Conservation (phyloP, 352 stramenopile genomes). For the Phytopythium litorale region DNA sequence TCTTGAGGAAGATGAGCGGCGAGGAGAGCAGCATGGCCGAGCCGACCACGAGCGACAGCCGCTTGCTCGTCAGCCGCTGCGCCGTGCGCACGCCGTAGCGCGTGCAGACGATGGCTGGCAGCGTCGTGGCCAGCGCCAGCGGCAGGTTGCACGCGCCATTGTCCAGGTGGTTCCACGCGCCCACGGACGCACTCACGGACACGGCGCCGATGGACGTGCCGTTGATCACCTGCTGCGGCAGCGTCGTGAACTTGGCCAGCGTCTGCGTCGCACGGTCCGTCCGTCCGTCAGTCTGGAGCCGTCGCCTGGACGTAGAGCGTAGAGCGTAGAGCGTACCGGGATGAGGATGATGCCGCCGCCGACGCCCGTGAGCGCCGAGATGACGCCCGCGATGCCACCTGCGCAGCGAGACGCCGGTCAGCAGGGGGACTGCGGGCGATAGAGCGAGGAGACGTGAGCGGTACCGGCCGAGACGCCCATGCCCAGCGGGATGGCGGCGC, state of each 20-base stretch:
- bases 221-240: conserved; percentile 80
- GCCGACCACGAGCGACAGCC: conserved; percentile 70
- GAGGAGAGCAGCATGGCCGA: conserved; percentile 74
- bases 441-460: neutral
- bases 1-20: conserved; percentile 83
- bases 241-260: conserved; percentile 73
- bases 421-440: too few species aligned
- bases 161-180: conserved; percentile 69
- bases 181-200: conserved; percentile 57
- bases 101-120: conserved; percentile 71
- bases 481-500: conserved; percentile 35
- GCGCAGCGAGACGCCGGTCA: conserved; percentile 1
- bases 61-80: conserved; percentile 71
- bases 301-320: conserved; percentile 18
- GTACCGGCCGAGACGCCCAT: conserved; percentile 39
- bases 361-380: conserved; percentile 79
- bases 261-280: conserved; percentile 24
- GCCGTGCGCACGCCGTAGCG: conserved; percentile 77
- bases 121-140: conserved; percentile 63
- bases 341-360: conserved; percentile 83
- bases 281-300: neutral
- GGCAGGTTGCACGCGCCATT: conserved; percentile 72
- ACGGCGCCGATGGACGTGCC: conserved; percentile 82
- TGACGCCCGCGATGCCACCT: conserved; percentile 57
- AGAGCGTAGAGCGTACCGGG: too few species aligned